Evolutionary conservation across 1,284 basidiomycete genomes (phyloP), one percentile per base, ranked within the genome.

Genomic region (Fereydounia khargensis): DNA sequence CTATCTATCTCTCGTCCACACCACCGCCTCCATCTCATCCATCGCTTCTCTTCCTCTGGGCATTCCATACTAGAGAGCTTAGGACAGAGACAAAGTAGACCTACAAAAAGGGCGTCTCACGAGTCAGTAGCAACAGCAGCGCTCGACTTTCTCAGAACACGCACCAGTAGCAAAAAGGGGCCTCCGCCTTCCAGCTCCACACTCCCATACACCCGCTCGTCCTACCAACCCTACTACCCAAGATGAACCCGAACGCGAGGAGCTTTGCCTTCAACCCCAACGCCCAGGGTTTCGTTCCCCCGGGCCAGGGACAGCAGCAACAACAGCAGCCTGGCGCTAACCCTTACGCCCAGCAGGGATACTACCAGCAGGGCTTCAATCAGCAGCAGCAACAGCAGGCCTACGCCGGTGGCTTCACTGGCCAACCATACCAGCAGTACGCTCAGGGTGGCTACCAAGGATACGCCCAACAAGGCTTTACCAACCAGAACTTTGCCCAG

Each of bases 171-270:
- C n/a, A n/a, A n/a, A n/a, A n/a, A n/a, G n/a, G n/a, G n/a, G n/a
- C n/a, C n/a, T n/a, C n/a, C n/a, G n/a, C n/a, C n/a, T n/a, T n/a
- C n/a, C n/a, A n/a, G n/a, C n/a, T n/a, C n/a, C n/a, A n/a, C n/a
- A n/a, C n/a, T n/a, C n/a, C n/a, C n/a, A n/a, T n/a, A n/a, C n/a
- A n/a, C n/a, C n/a, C n/a, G n/a, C n/a, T n/a, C n/a, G n/a, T n/a
- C n/a, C n/a, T n/a, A n/a, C n/a, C n/a, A n/a, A n/a, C n/a, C n/a
- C n/a, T 7, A 30, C 28, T 16, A 16, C 28, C 28, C 13, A 47
- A 20, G 10, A 75, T 75, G 73, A 75, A 75, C 52, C 73, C 73
- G 19, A 75, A 75, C 69, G 73, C 73, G 43, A 60, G 59, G 27
- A 61, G 57, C 45, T 74, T 74, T 55, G 59, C 50, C 42, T 74